Evolutionary conservation across 805 yeast species (phyloP).

Genomic region (Myxozyma sirexii): DNA sequence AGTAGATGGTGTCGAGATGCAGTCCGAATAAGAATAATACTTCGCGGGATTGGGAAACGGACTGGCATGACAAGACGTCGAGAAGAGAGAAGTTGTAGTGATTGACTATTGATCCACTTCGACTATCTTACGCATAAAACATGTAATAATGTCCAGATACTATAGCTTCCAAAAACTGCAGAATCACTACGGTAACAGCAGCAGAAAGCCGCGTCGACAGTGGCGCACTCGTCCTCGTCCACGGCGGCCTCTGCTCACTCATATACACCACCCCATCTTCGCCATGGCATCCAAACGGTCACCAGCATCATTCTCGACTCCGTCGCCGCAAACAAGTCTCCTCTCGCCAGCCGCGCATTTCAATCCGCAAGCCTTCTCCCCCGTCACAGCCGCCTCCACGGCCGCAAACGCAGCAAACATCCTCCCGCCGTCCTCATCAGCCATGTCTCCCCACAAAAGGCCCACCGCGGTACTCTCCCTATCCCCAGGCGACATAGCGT

Average conservation of each 20-base stretch:
- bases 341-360: conserved; percentile 19
- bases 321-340: conserved; percentile 18
- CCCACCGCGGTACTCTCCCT: neutral
- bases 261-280: too few species aligned
- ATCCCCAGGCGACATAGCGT: neutral
- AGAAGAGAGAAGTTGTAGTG: too few species aligned
- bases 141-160: too few species aligned
- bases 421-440: neutral
- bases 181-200: too few species aligned
- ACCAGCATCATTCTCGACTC: conserved; percentile 20
- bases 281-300: conserved; percentile 12
- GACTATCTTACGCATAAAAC: too few species aligned
- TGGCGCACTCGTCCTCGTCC: neutral
- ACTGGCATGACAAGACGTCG: neutral
- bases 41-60: neutral
- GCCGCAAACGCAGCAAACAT: conserved; percentile 2
- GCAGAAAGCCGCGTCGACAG: neutral
- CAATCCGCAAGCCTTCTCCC: neutral
- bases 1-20: too few species aligned
- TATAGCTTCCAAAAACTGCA: too few species aligned
- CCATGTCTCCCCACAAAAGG: neutral
- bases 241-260: too few species aligned
- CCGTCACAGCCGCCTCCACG: neutral
- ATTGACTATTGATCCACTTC: too few species aligned
- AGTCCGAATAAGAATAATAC: too few species aligned